These are phyloP conservation scores for Capronia epimyces DNA, from an alignment of 2,329 filamentous ascomycete genomes.

Conservation along the genomic window DNA sequence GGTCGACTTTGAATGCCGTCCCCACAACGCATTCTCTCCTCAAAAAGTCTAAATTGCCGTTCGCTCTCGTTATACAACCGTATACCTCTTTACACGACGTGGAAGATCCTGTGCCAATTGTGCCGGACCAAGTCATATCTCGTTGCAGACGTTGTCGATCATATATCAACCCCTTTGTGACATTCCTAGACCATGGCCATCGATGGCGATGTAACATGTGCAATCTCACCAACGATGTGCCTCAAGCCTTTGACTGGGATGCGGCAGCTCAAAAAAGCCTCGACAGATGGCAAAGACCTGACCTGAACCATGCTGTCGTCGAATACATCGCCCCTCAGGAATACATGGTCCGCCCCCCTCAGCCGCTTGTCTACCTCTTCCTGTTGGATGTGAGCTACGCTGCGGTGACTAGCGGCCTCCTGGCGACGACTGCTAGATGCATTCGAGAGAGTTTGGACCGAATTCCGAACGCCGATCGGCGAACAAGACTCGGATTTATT, in stretches of 20 bases:
- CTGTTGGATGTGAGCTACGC: constrained; percentile 91
- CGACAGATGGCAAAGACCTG: constrained; percentile 84
- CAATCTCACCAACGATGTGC: constrained; percentile 95
- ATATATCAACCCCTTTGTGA: constrained; percentile 96
- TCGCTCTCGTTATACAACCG: constrained; percentile 92
- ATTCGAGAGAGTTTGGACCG: constrained; percentile 91
- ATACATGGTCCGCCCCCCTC: constrained; percentile 97
- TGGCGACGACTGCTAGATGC: constrained; percentile 86
- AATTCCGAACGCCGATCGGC: constrained; percentile 94
- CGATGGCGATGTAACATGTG: constrained; percentile 99
- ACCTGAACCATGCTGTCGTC: constrained; percentile 93
- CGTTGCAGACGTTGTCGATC: constrained; percentile 91
- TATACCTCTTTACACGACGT: constrained; percentile 89
- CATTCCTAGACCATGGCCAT: constrained; percentile 93
- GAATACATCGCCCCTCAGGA: constrained; percentile 98
- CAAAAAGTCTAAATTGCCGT: constrained; percentile 94
- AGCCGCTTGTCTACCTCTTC: constrained; percentile 93
- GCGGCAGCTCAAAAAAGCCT: constrained; percentile 82
- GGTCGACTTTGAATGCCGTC: constrained; percentile 89
- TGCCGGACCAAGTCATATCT: constrained; percentile 95
- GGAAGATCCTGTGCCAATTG: constrained; percentile 83
- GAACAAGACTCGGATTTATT: constrained; percentile 89
- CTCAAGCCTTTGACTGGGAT: constrained; percentile 99
- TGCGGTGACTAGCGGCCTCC: constrained; percentile 79
- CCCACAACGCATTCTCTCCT: constrained; percentile 87